phyloP scores from a whole-genome alignment of 345 rosid species.

The Pistacia vera region DNA sequence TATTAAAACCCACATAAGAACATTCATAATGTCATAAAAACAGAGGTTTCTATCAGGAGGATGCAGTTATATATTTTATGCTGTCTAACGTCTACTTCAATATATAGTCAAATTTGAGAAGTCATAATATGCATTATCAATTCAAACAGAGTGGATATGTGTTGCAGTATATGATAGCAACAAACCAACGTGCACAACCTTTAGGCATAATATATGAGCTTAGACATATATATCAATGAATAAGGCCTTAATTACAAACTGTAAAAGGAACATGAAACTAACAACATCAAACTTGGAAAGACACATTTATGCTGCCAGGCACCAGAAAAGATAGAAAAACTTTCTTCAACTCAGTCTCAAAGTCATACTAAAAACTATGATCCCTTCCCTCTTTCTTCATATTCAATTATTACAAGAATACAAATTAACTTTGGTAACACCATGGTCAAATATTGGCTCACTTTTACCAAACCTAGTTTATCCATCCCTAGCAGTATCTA shows the following conservation, averaged over 20 bases:
- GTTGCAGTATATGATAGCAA: background rate
- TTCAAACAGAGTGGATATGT: no score
- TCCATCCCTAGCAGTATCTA: background rate
- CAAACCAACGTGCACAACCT: background rate
- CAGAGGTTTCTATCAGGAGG: background rate
- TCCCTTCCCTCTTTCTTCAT: background rate
- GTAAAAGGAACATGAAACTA: background rate
- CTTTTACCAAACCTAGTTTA: background rate
- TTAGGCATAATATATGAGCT: background rate
- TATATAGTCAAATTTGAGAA: background rate
- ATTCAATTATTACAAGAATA: no score
- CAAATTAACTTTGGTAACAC: background rate
- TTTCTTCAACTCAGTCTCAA: background rate
- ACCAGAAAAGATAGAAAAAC: background rate
- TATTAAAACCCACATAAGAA: background rate
- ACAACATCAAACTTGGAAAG: background rate
- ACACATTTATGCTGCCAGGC: conserved; percentile 1
- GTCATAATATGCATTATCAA: background rate
- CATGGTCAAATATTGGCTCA: background rate
- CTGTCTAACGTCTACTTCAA: background rate
- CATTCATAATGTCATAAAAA: background rate
- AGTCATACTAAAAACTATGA: background rate
- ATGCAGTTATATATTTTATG: background rate
- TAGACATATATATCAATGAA: background rate
- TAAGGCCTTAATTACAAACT: background rate